Percentiles rank a stretch among this genome's conserved stretches.
These are phyloP conservation scores for Deinandra increscens DNA, from an alignment of 129 eudicot species.

Conservation along the genomic window DNA sequence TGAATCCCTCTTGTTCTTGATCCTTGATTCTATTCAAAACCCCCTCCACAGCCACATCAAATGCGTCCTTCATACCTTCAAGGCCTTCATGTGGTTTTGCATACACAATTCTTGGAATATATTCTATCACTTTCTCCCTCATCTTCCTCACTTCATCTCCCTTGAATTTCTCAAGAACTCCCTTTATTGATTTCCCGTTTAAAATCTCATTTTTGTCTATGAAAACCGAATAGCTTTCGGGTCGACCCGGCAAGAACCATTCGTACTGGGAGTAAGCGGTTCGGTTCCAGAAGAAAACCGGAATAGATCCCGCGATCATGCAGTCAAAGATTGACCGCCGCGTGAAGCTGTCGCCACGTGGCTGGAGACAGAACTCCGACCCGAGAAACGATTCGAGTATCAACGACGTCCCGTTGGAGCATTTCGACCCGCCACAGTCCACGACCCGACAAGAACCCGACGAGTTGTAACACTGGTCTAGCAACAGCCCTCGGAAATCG, in stretches of 20 bases:
- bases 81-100: constrained; percentile 58
- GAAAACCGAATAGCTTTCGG: constrained; percentile 79
- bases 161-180: constrained; percentile 51
- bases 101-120: constrained; percentile 69
- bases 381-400: constrained; percentile 76
- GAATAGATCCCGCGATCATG: constrained; percentile 96
- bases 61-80: constrained; percentile 70
- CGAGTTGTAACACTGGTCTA: constrained; percentile 57
- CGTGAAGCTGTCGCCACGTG: constrained; percentile 90
- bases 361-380: constrained; percentile 82
- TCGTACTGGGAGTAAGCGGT: constrained; percentile 84
- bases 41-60: constrained; percentile 83
- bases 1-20: constrained; percentile 54
- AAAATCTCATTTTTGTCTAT: constrained; percentile 67
- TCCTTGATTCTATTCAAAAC: constrained; percentile 68
- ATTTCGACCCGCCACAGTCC: constrained; percentile 71
- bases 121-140: constrained; percentile 84
- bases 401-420: constrained; percentile 63
- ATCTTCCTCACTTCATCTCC: constrained; percentile 51
- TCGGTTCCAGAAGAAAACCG: constrained; percentile 88
- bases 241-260: constrained; percentile 78
- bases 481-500: constrained; percentile 67
- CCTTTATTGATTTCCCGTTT: constrained; percentile 64
- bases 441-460: constrained; percentile 70
- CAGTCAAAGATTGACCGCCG: constrained; percentile 88